Conservation (phyloP, 768 basidiomycete species). For the Sporobolomyces phaffii region DNA sequence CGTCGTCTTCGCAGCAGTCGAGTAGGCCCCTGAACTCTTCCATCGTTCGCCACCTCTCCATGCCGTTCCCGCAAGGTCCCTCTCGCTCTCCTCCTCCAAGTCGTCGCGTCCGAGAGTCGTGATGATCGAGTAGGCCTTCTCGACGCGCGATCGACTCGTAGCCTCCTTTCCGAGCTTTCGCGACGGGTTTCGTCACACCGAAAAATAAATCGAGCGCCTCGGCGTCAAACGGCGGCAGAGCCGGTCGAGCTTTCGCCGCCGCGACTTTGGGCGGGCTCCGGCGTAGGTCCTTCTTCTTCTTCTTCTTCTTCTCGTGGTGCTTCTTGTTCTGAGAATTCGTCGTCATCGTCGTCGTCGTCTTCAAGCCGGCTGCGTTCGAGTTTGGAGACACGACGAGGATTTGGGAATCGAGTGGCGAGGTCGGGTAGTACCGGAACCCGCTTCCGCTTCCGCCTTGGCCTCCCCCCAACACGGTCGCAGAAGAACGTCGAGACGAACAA, state of each 20-base stretch:
- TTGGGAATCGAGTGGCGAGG: neutral
- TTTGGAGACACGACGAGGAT: too few relatives aligned
- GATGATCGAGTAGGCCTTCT: neutral
- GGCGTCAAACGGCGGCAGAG: neutral
- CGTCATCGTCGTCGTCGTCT: too few relatives aligned
- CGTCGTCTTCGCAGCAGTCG: neutral
- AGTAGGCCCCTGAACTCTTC: neutral
- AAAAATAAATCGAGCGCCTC: neutral
- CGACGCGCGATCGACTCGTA: neutral
- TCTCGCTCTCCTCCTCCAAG: neutral
- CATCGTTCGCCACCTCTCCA: neutral
- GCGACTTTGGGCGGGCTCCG: too few relatives aligned
- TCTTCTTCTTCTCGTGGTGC: too few relatives aligned
- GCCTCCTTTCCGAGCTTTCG: slow-evolving; percentile 1
- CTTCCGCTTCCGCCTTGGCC: too few relatives aligned
- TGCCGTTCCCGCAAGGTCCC: too few relatives aligned
- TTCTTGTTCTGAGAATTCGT: too few relatives aligned
- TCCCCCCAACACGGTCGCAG: neutral
- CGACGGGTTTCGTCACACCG: neutral
- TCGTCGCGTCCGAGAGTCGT: too few relatives aligned
- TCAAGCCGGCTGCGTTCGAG: too few relatives aligned
- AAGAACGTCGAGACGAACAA: neutral
- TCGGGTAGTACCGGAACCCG: neutral
- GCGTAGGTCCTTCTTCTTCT: too few relatives aligned
- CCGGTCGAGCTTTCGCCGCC: too few relatives aligned